phyloP scores from a whole-genome alignment of 164 flowering plant genomes.

The Magnolia kwangsiensis region DNA sequence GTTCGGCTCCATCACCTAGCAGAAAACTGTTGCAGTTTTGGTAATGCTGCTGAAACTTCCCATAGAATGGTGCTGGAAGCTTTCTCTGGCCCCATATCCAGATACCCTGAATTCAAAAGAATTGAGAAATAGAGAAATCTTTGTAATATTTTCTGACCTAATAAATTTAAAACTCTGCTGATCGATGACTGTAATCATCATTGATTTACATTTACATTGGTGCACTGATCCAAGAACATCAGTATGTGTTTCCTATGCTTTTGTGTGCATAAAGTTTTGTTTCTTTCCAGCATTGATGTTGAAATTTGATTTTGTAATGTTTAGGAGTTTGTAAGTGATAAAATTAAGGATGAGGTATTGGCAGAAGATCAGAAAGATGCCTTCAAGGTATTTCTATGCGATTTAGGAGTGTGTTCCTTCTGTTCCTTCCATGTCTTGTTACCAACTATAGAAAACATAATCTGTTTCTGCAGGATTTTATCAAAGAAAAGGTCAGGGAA shows the following conservation, averaged over 20 bases:
- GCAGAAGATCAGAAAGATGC: constrained; percentile 73
- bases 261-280: not conserved
- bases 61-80: no score
- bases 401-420: not conserved
- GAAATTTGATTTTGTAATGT: constrained; percentile 1
- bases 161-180: not conserved
- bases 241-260: not conserved
- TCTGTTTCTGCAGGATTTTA: constrained; percentile 51
- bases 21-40: not conserved
- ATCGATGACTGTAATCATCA: not conserved
- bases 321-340: constrained; percentile 74
- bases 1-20: not conserved
- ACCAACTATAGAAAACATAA: not conserved
- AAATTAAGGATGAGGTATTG: constrained; percentile 58
- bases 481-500: constrained; percentile 81
- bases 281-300: not conserved
- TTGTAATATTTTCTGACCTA: no score
- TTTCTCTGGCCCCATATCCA: no score
- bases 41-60: no score
- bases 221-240: not conserved
- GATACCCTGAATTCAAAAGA: no score
- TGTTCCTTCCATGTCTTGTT: not conserved
- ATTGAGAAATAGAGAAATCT: no score
- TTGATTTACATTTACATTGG: no score
- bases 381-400: constrained; percentile 53